Conservation (phyloP, 2,329 filamentous ascomycete species). For the Alternaria sp. region DNA sequence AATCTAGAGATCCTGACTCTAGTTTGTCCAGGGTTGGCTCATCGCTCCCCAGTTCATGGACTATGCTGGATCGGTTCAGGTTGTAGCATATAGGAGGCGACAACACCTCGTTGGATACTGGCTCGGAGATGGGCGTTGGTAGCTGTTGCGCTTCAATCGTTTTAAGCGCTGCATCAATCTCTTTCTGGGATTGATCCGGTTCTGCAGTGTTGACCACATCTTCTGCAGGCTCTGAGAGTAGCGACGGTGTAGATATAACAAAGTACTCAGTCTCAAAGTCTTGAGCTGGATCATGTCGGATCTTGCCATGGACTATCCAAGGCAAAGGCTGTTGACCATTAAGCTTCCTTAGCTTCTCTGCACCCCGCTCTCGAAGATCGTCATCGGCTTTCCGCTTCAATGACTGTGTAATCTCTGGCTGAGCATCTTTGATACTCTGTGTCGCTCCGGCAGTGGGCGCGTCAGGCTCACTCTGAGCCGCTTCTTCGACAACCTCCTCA, state of each 20-base stretch:
- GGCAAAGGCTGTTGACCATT: background rate
- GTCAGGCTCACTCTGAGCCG: background rate
- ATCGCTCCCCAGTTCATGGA: background rate
- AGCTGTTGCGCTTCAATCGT: background rate
- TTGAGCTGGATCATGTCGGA: background rate
- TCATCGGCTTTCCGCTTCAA: background rate
- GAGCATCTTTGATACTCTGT: accelerated
- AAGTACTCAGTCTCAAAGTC: background rate
- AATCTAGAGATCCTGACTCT: background rate
- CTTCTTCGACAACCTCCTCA: background rate
- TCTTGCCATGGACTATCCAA: background rate
- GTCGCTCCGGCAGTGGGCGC: background rate
- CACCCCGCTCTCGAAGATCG: background rate
- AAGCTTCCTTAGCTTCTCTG: background rate
- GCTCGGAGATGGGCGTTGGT: background rate
- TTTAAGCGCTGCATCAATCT: background rate
- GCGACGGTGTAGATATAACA: accelerated
- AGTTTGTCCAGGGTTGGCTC: background rate
- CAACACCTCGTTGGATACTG: background rate
- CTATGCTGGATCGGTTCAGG: background rate
- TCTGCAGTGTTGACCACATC: background rate
- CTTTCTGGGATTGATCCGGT: background rate
- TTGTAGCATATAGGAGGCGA: background rate
- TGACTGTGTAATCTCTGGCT: background rate
- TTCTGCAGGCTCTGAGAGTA: background rate